A percentile compares a stretch with the other conserved stretches of the same genome.
Conservation (phyloP, 2,329 filamentous ascomycete species). For the Juglanconis oblonga region DNA sequence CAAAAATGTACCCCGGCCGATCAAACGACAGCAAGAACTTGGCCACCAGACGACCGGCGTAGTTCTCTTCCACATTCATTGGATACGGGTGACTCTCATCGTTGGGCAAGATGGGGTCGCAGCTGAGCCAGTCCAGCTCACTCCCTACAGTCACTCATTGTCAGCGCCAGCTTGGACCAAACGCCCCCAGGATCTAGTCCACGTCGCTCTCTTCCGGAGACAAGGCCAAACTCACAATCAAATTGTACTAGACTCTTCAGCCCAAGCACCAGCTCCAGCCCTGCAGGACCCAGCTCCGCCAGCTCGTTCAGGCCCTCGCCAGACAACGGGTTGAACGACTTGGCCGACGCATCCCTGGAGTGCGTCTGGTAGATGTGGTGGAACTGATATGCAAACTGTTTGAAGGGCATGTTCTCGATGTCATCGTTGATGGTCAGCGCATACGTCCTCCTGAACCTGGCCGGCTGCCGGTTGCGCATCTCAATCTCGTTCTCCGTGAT, state of each 20-base stretch:
- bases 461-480: slow-evolving; percentile 34
- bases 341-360: slow-evolving; percentile 43
- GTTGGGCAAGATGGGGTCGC: slow-evolving; percentile 45
- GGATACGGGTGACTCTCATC: slow-evolving; percentile 44
- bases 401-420: slow-evolving; percentile 58
- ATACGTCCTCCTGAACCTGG: slow-evolving; percentile 37
- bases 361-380: slow-evolving; percentile 60
- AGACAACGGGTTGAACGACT: slow-evolving; percentile 54
- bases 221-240: slow-evolving; percentile 38
- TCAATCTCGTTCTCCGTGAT: slow-evolving; percentile 49
- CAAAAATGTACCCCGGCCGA: slow-evolving; percentile 48
- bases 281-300: slow-evolving; percentile 44
- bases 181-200: too few relatives aligned
- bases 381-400: slow-evolving; percentile 59
- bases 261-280: slow-evolving; percentile 42
- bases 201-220: too few relatives aligned
- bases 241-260: slow-evolving; percentile 41
- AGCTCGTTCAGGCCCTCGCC: slow-evolving; percentile 40
- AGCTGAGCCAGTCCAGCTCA: slow-evolving; percentile 43
- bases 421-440: slow-evolving; percentile 47
- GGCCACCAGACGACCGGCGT: slow-evolving; percentile 50
- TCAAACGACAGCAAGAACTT: slow-evolving; percentile 55
- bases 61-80: slow-evolving; percentile 46
- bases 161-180: neutral
- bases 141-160: slow-evolving; percentile 25